Evolutionary conservation across 2,329 filamentous ascomycete genomes (phyloP).

Genomic region (Orbilia ellipsospora): DNA sequence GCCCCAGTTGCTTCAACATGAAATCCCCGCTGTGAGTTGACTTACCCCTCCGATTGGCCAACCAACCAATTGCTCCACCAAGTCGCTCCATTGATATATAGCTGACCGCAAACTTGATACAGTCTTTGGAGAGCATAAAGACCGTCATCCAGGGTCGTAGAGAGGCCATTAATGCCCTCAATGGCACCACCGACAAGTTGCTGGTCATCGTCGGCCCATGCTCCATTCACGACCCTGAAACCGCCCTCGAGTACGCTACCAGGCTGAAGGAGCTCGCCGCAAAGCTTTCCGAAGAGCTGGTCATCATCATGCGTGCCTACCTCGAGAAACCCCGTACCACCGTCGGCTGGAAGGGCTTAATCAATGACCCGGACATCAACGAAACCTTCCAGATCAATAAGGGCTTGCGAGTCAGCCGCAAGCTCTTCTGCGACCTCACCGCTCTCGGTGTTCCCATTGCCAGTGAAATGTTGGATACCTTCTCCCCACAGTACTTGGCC

Average conservation of each 20-base stretch:
- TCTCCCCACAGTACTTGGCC: slow-evolving; percentile 95
- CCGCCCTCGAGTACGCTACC: slow-evolving; percentile 92
- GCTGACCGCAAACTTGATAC: slow-evolving; percentile 25
- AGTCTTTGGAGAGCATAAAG: slow-evolving; percentile 64
- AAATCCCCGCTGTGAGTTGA: slow-evolving; percentile 57
- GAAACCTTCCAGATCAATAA: slow-evolving; percentile 99
- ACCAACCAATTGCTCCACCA: slow-evolving; percentile 2
- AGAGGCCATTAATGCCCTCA: slow-evolving; percentile 72
- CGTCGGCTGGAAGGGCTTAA: slow-evolving; percentile 97
- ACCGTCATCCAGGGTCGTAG: slow-evolving; percentile 72
- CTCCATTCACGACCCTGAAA: slow-evolving; percentile 93
- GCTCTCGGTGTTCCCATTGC: slow-evolving; percentile 94
- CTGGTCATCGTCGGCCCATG: slow-evolving; percentile 92
- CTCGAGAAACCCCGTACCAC: slow-evolving; percentile 98
- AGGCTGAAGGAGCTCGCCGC: slow-evolving; percentile 70
- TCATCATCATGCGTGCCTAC: slow-evolving; percentile 98
- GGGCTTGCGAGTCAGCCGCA: slow-evolving; percentile 83
- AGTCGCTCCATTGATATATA: slow-evolving; percentile 1
- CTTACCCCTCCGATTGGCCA: not conserved
- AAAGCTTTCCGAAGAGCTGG: slow-evolving; percentile 80
- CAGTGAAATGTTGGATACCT: slow-evolving; percentile 97
- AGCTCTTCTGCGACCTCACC: slow-evolving; percentile 94
- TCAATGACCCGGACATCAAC: slow-evolving; percentile 98
- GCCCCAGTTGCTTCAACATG: slow-evolving; percentile 58
- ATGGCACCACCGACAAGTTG: slow-evolving; percentile 70